phyloP scores from a whole-genome alignment of 2,329 filamentous ascomycete genomes.

The Mycogone perniciosa region DNA sequence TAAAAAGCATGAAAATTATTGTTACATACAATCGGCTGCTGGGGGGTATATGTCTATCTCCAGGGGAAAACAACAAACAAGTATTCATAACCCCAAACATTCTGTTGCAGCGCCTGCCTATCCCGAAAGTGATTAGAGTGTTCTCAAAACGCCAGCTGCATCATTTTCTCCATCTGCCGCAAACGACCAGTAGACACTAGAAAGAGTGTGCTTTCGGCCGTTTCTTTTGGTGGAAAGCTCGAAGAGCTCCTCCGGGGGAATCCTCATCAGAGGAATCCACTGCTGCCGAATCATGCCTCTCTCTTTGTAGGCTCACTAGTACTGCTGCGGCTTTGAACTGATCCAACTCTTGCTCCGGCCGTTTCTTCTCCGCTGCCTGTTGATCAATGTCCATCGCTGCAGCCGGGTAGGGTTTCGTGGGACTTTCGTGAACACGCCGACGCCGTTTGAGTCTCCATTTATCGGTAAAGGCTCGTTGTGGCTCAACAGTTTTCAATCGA shows the following conservation, averaged over 20 bases:
- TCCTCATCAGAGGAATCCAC: slow-evolving; percentile 5
- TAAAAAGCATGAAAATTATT: neutral
- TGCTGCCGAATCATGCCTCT: neutral
- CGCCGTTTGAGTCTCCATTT: slow-evolving; percentile 9
- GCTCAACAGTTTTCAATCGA: neutral
- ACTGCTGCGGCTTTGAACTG: slow-evolving; percentile 11
- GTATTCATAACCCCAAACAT: neutral
- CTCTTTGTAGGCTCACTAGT: slow-evolving; percentile 13
- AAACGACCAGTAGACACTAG: neutral
- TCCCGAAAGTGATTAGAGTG: neutral
- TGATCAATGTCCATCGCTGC: neutral
- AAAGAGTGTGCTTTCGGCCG: slow-evolving; percentile 9
- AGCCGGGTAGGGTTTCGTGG: neutral
- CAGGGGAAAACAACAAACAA: neutral
- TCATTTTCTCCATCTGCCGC: neutral
- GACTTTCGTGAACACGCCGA: neutral
- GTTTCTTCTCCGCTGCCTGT: neutral
- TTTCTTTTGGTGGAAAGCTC: slow-evolving; percentile 6
- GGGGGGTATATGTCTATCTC: neutral
- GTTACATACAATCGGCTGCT: neutral
- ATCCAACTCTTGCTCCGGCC: slow-evolving; percentile 2
- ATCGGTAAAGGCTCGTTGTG: neutral
- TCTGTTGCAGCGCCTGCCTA: slow-evolving; percentile 5
- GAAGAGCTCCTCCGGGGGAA: neutral
- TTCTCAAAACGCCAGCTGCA: neutral